Percentiles rank a stretch among this genome's conserved stretches.
These are phyloP conservation scores for Mycena venus DNA, from an alignment of 768 basidiomycete genomes.

Conservation along the genomic window DNA sequence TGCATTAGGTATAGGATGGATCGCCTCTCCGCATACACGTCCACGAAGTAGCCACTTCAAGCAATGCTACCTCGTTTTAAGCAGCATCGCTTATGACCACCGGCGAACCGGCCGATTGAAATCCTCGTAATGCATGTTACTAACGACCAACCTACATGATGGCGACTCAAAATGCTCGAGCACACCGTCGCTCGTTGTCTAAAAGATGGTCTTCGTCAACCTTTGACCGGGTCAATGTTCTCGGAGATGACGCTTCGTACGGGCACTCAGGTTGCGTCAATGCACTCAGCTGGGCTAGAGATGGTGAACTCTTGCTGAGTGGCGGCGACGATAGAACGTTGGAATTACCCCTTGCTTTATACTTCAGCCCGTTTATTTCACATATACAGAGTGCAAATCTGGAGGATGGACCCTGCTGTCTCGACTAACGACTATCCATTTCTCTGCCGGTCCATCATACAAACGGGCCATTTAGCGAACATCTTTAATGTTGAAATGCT, in stretches of 20 bases:
- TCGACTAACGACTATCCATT: conserved; percentile 70
- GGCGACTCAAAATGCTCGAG: conserved; percentile 9
- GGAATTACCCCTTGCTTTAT: conserved; percentile 32
- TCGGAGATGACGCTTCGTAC: conserved; percentile 63
- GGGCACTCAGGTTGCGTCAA: conserved; percentile 86
- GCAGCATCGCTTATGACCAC: too few species aligned
- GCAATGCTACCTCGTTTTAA: too few species aligned
- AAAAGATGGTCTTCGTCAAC: conserved; percentile 7
- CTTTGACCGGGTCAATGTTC: conserved; percentile 78
- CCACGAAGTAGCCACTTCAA: too few species aligned
- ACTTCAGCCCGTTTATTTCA: conserved; percentile 1
- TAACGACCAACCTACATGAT: conserved; percentile 7
- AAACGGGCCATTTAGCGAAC: conserved; percentile 85
- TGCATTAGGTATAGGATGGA: not conserved
- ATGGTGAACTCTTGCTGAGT: conserved; percentile 75
- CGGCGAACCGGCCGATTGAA: too few species aligned
- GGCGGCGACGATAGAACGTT: conserved; percentile 83
- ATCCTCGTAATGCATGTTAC: too few species aligned
- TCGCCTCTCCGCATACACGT: not conserved
- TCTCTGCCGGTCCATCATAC: conserved; percentile 74
- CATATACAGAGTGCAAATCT: conserved; percentile 75
- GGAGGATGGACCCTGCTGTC: conserved; percentile 71
- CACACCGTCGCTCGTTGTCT: conserved; percentile 2
- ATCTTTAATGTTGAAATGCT: conserved; percentile 90
- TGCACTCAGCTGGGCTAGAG: conserved; percentile 78